Conservation (phyloP, 1,284 basidiomycete genomes). For the Wolfiporia cocos region DNA sequence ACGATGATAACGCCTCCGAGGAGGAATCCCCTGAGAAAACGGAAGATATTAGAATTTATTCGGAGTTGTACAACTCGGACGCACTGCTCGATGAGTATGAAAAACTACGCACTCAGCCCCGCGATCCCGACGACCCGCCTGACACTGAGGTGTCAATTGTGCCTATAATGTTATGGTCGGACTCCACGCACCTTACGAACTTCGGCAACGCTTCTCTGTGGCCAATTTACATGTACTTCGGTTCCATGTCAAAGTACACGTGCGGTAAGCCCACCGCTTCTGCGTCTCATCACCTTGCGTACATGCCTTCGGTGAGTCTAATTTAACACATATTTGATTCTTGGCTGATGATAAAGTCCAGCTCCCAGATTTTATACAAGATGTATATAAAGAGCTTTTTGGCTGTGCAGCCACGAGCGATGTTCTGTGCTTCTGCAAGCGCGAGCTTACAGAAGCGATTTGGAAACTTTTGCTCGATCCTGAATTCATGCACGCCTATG, state of each 20-base stretch:
- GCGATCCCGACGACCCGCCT: neutral
- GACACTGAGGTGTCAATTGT: constrained; percentile 7
- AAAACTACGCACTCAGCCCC: constrained; percentile 1
- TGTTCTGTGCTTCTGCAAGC: constrained; percentile 15
- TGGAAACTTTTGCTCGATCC: constrained; percentile 17
- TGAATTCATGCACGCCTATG: constrained; percentile 19
- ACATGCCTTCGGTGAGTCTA: constrained; percentile 25
- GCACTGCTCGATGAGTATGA: constrained; percentile 12
- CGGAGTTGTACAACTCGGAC: constrained; percentile 12
- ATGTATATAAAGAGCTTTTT: neutral
- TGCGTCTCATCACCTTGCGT: constrained; percentile 21
- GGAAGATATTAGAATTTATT: constrained; percentile 3
- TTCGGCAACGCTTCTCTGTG: constrained; percentile 12
- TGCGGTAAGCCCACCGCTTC: constrained; percentile 10
- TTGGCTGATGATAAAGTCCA: neutral
- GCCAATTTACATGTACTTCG: constrained; percentile 10
- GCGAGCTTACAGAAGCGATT: constrained; percentile 20
- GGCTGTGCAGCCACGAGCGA: neutral
- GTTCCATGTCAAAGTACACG: constrained; percentile 17
- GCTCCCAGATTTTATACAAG: constrained; percentile 1
- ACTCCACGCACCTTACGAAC: constrained; percentile 14
- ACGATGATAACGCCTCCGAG: neutral
- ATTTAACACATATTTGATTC: neutral
- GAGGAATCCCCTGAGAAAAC: neutral
- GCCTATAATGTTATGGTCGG: constrained; percentile 14